A percentile compares a stretch with the other conserved stretches of the same genome.
phyloP scores from a whole-genome alignment of 1,284 basidiomycete species.

The Papiliotrema flavescens region DNA sequence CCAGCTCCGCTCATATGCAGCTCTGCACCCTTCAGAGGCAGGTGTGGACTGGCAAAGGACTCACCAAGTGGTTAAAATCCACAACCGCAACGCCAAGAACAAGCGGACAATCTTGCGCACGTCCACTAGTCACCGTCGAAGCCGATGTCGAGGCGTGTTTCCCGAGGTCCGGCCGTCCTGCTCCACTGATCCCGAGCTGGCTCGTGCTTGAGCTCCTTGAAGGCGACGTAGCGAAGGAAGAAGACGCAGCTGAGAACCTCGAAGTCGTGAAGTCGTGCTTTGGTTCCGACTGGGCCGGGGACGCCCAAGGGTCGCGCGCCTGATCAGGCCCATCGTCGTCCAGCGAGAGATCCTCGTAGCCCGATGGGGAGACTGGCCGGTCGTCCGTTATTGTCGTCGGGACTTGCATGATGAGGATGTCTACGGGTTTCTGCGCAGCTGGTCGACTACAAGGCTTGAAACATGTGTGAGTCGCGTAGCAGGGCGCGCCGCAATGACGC shows the following conservation, averaged over 20 bases:
- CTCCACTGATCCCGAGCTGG: not conserved
- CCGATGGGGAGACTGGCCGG: not conserved
- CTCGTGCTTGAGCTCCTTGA: not conserved
- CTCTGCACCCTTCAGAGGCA: too few relatives aligned
- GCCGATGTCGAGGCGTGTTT: not conserved
- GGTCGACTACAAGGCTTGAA: too few relatives aligned
- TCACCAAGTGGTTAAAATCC: constrained; percentile 84
- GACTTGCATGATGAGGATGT: too few relatives aligned
- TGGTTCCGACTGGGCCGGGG: not conserved
- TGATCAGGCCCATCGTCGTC: not conserved
- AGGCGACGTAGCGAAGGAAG: not conserved
- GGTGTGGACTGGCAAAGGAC: constrained; percentile 28
- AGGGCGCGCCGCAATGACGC: too few relatives aligned
- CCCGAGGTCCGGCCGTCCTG: not conserved
- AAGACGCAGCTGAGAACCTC: not conserved
- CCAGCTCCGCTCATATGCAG: too few relatives aligned
- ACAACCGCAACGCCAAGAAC: constrained; percentile 78
- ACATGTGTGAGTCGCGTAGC: too few relatives aligned
- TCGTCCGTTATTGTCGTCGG: too few relatives aligned
- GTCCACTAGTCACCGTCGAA: not conserved
- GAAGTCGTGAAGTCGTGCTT: not conserved
- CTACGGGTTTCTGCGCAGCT: too few relatives aligned
- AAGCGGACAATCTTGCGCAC: constrained; percentile 8
- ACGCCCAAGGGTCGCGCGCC: not conserved
- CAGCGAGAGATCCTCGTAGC: constrained; percentile 13